Conservation (phyloP, 2,329 filamentous ascomycete genomes). For the Clonostachys chloroleuca region DNA sequence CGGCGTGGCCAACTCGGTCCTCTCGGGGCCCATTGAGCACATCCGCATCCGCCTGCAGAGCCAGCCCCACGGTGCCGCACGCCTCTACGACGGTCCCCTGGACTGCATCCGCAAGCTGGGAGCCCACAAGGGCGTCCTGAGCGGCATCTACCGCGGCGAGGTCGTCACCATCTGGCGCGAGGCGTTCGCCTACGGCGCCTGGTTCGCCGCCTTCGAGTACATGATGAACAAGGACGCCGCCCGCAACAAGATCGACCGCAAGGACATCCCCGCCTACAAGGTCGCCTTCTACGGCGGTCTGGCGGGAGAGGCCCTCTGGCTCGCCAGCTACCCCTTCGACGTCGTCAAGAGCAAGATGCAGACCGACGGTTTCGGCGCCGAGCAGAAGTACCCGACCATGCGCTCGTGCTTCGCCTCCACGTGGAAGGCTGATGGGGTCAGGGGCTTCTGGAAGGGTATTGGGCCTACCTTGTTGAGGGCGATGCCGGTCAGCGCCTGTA, state of each 20-base stretch:
- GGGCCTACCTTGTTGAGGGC: conserved; percentile 86
- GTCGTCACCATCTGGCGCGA: conserved; percentile 84
- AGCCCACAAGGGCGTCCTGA: conserved; percentile 56
- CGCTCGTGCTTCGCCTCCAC: conserved; percentile 84
- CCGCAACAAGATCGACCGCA: conserved; percentile 70
- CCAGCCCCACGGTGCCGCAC: conserved; percentile 79
- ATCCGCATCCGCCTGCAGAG: conserved; percentile 94
- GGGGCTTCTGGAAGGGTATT: conserved; percentile 94
- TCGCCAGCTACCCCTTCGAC: conserved; percentile 91
- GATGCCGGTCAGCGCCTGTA: conserved; percentile 97
- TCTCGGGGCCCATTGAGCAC: conserved; percentile 93
- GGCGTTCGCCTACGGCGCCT: conserved; percentile 90
- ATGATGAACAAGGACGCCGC: conserved; percentile 87
- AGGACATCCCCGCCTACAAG: conserved; percentile 77
- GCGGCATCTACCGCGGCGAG: conserved; percentile 81
- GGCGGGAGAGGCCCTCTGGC: conserved; percentile 90
- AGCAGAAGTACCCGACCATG: conserved; percentile 76
- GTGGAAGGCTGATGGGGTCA: conserved; percentile 68
- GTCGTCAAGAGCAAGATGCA: conserved; percentile 99
- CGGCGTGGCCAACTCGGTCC: conserved; percentile 80
- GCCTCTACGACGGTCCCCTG: conserved; percentile 77
- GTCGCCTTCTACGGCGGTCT: conserved; percentile 89
- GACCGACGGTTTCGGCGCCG: conserved; percentile 79
- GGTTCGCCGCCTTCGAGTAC: conserved; percentile 95
- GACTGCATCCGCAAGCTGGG: conserved; percentile 89